Conservation (phyloP, 208 protist genomes). For the Histomonas meleagridis region DNA sequence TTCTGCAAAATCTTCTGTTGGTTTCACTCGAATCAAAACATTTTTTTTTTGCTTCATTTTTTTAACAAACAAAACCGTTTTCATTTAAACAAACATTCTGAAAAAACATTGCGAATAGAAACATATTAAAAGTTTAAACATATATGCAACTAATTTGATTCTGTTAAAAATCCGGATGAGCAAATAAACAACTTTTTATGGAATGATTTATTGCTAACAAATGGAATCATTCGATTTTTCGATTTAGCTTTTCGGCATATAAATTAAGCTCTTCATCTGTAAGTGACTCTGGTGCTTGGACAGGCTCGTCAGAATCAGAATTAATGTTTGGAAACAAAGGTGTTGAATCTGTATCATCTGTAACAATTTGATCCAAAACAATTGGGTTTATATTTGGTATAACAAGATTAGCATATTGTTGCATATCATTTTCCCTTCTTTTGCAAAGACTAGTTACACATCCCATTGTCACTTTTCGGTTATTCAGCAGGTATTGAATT, state of each 20-base stretch:
- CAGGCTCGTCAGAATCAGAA: not conserved
- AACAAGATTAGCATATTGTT: not conserved
- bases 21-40: conserved; percentile 15
- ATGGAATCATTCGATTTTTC: too few relatives aligned
- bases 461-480: too few relatives aligned
- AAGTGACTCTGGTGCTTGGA: not conserved
- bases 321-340: not conserved
- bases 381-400: not conserved
- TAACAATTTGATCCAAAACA: not conserved
- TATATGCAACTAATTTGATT: too few relatives aligned
- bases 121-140: too few relatives aligned
- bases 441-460: not conserved
- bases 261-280: conserved; percentile 23
- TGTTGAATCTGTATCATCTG: not conserved
- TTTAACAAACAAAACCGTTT: too few relatives aligned
- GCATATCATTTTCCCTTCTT: not conserved
- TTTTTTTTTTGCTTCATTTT: too few relatives aligned
- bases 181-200: too few relatives aligned
- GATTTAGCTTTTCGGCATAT: conserved; percentile 1
- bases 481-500: too few relatives aligned
- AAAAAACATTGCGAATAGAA: too few relatives aligned
- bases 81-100: too few relatives aligned
- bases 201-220: too few relatives aligned
- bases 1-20: conserved; percentile 7
- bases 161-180: too few relatives aligned